phyloP scores from a whole-genome alignment of 2,329 filamentous ascomycete species.

The Aspergillus aculeatus region DNA sequence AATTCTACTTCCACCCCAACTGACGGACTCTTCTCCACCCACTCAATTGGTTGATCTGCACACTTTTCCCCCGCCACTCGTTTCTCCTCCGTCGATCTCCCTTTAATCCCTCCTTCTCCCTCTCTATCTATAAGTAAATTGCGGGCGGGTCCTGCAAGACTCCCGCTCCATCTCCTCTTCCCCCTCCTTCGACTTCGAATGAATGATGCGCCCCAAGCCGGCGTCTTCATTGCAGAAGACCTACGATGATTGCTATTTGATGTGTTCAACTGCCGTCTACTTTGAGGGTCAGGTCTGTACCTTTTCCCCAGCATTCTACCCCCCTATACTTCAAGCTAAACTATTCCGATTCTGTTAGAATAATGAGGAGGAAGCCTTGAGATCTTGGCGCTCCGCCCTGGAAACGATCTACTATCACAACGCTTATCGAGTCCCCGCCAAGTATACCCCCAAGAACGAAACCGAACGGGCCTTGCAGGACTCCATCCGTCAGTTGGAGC shows the following conservation, averaged over 20 bases:
- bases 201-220: conserved; percentile 57
- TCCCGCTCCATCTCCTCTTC: conserved; percentile 5
- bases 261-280: conserved; percentile 92
- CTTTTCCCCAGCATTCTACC: background rate
- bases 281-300: conserved; percentile 80
- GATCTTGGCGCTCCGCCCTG: conserved; percentile 85
- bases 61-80: conserved; percentile 1
- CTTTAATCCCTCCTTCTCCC: background rate
- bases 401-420: conserved; percentile 87
- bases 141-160: conserved; percentile 19
- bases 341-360: conserved; percentile 55
- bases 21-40: conserved; percentile 12
- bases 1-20: background rate
- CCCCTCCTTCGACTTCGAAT: conserved; percentile 5
- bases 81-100: background rate
- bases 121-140: conserved; percentile 19
- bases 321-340: background rate
- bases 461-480: conserved; percentile 81
- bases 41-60: conserved; percentile 12
- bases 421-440: conserved; percentile 68
- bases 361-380: conserved; percentile 84
- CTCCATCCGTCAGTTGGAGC: conserved; percentile 76
- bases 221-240: conserved; percentile 87
- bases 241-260: conserved; percentile 93
- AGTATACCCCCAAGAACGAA: conserved; percentile 70